Base-by-base conservation (phyloP, 1,284 basidiomycete genomes). In the Chiua sp. region DNA sequence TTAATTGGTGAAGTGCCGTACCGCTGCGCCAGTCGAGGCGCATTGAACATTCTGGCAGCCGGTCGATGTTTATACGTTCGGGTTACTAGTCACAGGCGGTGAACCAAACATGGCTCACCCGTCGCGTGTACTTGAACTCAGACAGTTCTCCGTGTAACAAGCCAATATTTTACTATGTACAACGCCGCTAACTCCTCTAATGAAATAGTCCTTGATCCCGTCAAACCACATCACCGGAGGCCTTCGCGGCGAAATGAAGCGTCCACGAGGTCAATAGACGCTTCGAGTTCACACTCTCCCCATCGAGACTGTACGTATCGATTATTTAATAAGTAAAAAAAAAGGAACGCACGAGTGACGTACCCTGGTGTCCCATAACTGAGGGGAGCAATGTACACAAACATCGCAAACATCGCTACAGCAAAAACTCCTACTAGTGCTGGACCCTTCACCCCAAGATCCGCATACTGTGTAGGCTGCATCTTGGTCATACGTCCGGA, bases 361-460 rank as follows among this genome's bases (percentile, higher is more conserved):
- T 78, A 95, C 93, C 94, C 92, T 64, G 93, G 91, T 30, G 91
- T 91, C 52, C 95, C 96, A 74, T 96, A 98, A 13, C 96, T 98
- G 68, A 98, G 79, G 44, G 96, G 96, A 28, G 91, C 83, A 56
- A 96, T 79, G 80, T 86, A 98, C 49, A 85, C 65, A 68, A 90
- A 94, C 78, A 90, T 82, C 47, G 78, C 78, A 60, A 95, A 82
- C 75, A 95, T 78, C 44, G 82, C 65, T 47, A 92, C 63, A 56
- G 83, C 77, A 65, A 86, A 90, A 7, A 80, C 68, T 13, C 83
- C 79, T n/a, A 89, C 80, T n/a, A 86, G 82, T 50, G 87, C 73
- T 26, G 87, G 83, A 32, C 87, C 90, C 63, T 87, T 88, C 66
- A 88, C 72, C 37, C 89, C 88, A 30, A 93, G 80, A 68, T 93